phyloP scores from a whole-genome alignment of 805 yeast genomes.

The Pichia paraexigua region DNA sequence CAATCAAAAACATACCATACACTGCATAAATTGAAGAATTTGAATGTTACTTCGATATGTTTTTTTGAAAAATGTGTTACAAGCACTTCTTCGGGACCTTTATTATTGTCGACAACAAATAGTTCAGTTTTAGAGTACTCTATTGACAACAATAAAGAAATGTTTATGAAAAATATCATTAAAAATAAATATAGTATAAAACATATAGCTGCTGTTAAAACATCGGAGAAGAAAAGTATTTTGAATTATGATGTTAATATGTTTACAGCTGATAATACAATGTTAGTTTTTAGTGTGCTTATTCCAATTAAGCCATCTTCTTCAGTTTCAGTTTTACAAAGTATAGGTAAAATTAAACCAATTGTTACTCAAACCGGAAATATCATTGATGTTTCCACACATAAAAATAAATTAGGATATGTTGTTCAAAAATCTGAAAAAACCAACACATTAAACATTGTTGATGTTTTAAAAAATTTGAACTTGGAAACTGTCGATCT shows the following conservation, averaged over 20 bases:
- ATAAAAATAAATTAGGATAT: background rate
- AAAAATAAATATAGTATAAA: constrained; percentile 17
- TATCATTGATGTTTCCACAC: background rate
- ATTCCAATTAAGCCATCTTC: constrained; percentile 8
- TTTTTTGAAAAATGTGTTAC: constrained; percentile 24
- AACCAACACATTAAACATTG: background rate
- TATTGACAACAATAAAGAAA: constrained; percentile 38
- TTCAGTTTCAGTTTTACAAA: constrained; percentile 8
- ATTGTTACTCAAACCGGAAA: background rate
- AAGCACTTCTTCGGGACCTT: constrained; percentile 32
- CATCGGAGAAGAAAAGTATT: constrained; percentile 2
- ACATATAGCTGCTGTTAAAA: background rate
- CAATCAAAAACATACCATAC: constrained; percentile 33
- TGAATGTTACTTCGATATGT: constrained; percentile 36
- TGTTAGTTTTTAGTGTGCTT: constrained; percentile 12
- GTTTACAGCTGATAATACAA: constrained; percentile 11
- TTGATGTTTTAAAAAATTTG: background rate
- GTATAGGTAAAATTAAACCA: constrained; percentile 19
- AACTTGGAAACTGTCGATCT: background rate
- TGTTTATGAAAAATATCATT: constrained; percentile 35
- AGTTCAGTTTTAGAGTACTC: constrained; percentile 43
- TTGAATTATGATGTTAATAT: constrained; percentile 7
- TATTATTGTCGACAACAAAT: constrained; percentile 40
- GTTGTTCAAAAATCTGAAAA: constrained; percentile 12
- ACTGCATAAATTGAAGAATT: constrained; percentile 40